Percentiles rank a stretch among this genome's conserved stretches.
Evolutionary conservation across 129 eudicot genomes (phyloP).

Genomic region (Chrysanthemum seticuspe): DNA sequence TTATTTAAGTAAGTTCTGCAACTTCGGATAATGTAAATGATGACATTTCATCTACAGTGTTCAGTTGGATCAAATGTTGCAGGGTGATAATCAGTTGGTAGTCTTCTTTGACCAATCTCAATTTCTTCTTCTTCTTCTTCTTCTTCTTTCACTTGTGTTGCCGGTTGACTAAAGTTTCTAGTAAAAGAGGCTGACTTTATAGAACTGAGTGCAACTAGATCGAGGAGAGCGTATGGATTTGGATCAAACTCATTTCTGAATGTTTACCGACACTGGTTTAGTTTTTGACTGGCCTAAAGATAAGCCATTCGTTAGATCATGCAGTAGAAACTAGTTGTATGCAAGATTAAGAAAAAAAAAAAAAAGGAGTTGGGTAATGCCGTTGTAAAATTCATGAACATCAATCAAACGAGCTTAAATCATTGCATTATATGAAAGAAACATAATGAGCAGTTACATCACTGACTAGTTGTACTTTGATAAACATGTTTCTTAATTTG

Average conservation of each 20-base stretch:
- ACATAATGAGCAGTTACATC: not conserved
- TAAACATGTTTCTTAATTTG: too few species aligned
- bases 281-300: constrained; percentile 18
- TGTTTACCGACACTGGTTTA: constrained; percentile 1
- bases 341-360: not conserved
- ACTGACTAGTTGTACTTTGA: too few species aligned
- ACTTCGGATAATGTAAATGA: too few species aligned
- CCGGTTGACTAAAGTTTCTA: constrained; percentile 61
- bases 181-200: constrained; percentile 29
- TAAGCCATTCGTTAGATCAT: constrained; percentile 28
- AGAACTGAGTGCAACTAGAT: constrained; percentile 14
- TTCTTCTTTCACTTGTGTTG: too few species aligned
- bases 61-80: too few species aligned
- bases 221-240: constrained; percentile 30
- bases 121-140: too few species aligned
- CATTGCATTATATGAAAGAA: not conserved
- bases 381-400: not conserved
- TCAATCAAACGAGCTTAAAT: not conserved
- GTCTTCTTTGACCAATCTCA: constrained; percentile 77
- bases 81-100: constrained; percentile 54
- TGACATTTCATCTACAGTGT: too few species aligned
- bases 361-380: not conserved
- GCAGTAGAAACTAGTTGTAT: not conserved
- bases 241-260: constrained; percentile 47
- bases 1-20: too few species aligned